Evolutionary conservation across 179 eudicot species (phyloP), one percentile per base, ranked within the genome.

Genomic region (Silene noctiflora): DNA sequence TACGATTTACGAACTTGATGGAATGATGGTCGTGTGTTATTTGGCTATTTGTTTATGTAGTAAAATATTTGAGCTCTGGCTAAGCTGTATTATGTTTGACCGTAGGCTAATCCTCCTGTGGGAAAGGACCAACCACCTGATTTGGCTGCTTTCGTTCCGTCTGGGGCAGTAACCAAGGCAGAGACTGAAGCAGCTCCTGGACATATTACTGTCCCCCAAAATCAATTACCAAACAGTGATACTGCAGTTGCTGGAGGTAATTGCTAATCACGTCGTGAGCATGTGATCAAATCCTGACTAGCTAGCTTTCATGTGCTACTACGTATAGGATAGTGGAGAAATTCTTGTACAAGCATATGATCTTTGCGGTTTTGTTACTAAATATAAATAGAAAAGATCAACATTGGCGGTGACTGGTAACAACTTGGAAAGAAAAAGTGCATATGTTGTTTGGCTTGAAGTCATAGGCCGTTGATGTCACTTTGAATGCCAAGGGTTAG

Each of bases 121-220:
- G 96, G 99, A 61, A 95, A 95, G 84, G 99, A 95, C 85, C 96
- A 92, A 75, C 99, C 97, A 77, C 97, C 99, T 44, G 99, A 95
- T 89, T 83, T 95, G 84, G 99, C 97, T 55, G 46, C 81, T 60
- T 84, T 92, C 80, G 95, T 91, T 73, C 99, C 99, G 63, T 89
- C 97, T 60, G 91, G 86, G 81, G 85, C 89, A 42, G 42, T 76
- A 46, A 75, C 77, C 68, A 77, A 84, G 65, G 80, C 85, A 53
- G 87, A 89, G 66, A 53, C 77, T 77, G 83, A 81, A 61, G 87
- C 61, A 55, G 87, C 83, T 78, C 69, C 90, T 25, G 71, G 75
- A 4, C 86, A 75, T 73, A 79, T 42, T 46, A 66, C 85, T 79
- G 78, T 44, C 59, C 84, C 73, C 42, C 84, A 79, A 68, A 77